phyloP scores from a whole-genome alignment of 2,329 filamentous ascomycete species.

The Aschersonia sp. region DNA sequence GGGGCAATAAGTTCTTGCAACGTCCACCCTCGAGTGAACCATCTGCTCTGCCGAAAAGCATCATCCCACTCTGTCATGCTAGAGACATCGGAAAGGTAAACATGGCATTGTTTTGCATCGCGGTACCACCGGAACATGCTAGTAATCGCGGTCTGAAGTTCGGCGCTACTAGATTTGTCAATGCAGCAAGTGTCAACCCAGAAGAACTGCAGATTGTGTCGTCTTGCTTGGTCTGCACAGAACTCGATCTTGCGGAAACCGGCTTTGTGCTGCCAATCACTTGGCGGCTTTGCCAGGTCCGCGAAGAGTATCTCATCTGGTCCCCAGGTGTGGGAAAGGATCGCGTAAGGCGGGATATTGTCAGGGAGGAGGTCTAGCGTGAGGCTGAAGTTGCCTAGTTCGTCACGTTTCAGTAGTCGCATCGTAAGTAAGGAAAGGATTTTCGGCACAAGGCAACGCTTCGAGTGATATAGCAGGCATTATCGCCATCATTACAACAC shows the following conservation, averaged over 20 bases:
- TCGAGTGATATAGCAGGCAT: too few species aligned
- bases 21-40: conserved; percentile 6
- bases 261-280: conserved; percentile 1
- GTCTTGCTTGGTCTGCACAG: conserved; percentile 5
- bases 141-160: not conserved
- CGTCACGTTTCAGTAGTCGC: not conserved
- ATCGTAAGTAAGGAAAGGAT: not conserved
- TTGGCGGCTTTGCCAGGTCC: conserved; percentile 2
- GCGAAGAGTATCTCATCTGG: conserved; percentile 5
- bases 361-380: not conserved
- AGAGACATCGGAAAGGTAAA: conserved; percentile 7
- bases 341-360: conserved; percentile 5
- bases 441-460: too few species aligned
- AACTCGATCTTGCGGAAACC: conserved; percentile 6
- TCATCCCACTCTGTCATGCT: not conserved
- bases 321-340: conserved; percentile 11
- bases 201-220: conserved; percentile 3
- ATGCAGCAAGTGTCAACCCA: conserved; percentile 11
- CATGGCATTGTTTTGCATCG: conserved; percentile 5
- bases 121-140: conserved; percentile 6
- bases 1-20: conserved; percentile 11
- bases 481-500: too few species aligned
- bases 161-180: conserved; percentile 5
- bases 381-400: not conserved
- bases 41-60: conserved; percentile 2